Base-by-base conservation (phyloP, 805 yeast species). In the Starmerella lactis-condensi region DNA sequence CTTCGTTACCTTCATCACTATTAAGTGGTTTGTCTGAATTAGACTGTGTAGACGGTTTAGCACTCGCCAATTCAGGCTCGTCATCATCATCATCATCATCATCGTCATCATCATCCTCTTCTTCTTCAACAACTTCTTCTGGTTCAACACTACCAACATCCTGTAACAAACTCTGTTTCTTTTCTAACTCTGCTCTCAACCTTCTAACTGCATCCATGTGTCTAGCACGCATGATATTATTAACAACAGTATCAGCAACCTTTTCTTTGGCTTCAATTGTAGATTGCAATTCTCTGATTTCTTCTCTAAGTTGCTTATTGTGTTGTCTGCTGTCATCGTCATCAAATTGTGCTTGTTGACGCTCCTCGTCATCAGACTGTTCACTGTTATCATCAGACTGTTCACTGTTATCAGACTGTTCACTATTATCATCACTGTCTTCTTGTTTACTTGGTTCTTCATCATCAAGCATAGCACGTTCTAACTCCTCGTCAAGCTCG, bases 191-290 rank as follows among this genome's bases (percentile, higher is more conserved):
- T 33, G 73, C 71, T 51, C 71, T 72, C 47, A 89, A 62, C 38
- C 83, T 72, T 35, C 64, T 66, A 31, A 79, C 76, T 31, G 75
- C 82, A 41, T 76, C 89, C 44, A 73, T 64, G 50, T 83, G 77
- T 56, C 95, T 73, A 52, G 74, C 76, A 47, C 74, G 71, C 69
- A 89, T 64, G 56, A 85, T 74, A 43, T 85, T 83, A 48, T 81
- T 81, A 30, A 71, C 64, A 3, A 71, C 61, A 12, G 83, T 82
- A 14, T 64, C 68, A 29, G 79, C 66, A 44, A 77, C 82, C 28
- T 62, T 62, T 50, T 69, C 69, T 46, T 85, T 83, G 44, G 72
- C 74, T 33, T 64, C 69, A 31, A 89, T 74, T 0, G 85, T 82
- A 11, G 64, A 45, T 48, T 77, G 82, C 37, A 89, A 61, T 47